Base-by-base conservation (phyloP, 2,329 filamentous ascomycete species). In the Xylariomycetidae sp. region DNA sequence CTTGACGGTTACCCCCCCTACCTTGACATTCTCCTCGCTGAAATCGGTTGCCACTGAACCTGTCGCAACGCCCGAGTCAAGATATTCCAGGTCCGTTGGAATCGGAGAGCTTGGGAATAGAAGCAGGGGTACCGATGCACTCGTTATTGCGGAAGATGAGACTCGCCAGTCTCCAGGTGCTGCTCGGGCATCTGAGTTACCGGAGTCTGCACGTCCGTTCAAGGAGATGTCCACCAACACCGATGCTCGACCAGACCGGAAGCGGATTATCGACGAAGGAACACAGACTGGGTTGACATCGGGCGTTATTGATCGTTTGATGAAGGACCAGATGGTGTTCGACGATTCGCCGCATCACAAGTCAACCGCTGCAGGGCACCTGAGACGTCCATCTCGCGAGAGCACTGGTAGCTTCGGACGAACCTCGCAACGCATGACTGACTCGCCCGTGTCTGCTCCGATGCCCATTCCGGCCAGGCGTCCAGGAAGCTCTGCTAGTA, bases 281-380 rank as follows among this genome's bases (percentile, higher is more conserved):
- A 82, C 84, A 10, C 90, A 95, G 61, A 95, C 89, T 16, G 71
- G 82, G 24, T 67, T 95, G 19, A 93, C 87, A n/a, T 76, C 85
- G 0, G 76, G 83, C 31, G 79, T 83, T 35, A 86, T 95, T 43
- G 88, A 95, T 46, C 73, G 77, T 35, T 70, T 95, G 50, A 61
- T 93, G 35, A 72, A 73, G 44, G 68, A 70, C 34, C 77, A 75
- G 47, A n/a, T n/a, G n/a, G n/a, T n/a, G n/a, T n/a, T n/a, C n/a
- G n/a, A n/a, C n/a, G n/a, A n/a, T n/a, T n/a, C n/a, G n/a, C n/a
- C n/a, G n/a, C n/a, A n/a, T n/a, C n/a, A n/a, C n/a, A n/a, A n/a
- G n/a, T n/a, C n/a, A n/a, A n/a, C n/a, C n/a, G n/a, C n/a, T n/a
- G n/a, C n/a, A n/a, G n/a, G n/a, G n/a, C 60, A 63, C 19, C 58